These are phyloP conservation scores for Talaromyces adpressus DNA, from an alignment of 495 filamentous ascomycete genomes.

Conservation along the genomic window DNA sequence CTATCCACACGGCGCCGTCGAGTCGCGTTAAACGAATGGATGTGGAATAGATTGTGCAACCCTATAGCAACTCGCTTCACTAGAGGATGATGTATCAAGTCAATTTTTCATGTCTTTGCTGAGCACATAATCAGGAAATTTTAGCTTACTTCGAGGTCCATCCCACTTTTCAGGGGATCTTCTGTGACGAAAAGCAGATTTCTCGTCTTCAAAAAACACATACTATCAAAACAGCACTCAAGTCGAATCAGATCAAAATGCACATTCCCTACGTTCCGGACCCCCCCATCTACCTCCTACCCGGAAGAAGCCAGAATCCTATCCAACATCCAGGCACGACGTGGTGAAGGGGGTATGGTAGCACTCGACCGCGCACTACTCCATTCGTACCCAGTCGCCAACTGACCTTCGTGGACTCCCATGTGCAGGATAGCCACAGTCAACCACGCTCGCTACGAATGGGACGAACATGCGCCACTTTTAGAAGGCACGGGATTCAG, in stretches of 20 bases:
- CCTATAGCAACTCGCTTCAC: not conserved
- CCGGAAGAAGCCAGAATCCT: not conserved
- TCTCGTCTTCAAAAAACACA: no score
- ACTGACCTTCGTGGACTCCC: not conserved
- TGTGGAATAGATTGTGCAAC: not conserved
- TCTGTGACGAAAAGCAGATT: no score
- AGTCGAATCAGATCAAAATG: not conserved
- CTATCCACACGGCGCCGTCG: not conserved
- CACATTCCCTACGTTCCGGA: not conserved
- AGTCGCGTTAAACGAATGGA: not conserved
- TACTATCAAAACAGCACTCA: no score
- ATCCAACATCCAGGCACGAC: not conserved
- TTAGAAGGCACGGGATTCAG: not conserved
- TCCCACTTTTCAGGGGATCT: no score
- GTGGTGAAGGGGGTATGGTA: not conserved
- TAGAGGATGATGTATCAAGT: not conserved
- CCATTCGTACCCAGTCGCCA: not conserved
- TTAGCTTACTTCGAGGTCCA: not conserved
- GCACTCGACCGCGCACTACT: not conserved
- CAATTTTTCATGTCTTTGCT: not conserved
- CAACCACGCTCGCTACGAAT: not conserved
- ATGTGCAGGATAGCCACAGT: not conserved
- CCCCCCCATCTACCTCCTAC: not conserved
- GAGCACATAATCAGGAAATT: not conserved
- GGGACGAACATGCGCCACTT: not conserved